Percentiles rank a stretch among this genome's conserved stretches.
Conservation (phyloP, 139 green algal genomes). For the Chlorella vulgaris region DNA sequence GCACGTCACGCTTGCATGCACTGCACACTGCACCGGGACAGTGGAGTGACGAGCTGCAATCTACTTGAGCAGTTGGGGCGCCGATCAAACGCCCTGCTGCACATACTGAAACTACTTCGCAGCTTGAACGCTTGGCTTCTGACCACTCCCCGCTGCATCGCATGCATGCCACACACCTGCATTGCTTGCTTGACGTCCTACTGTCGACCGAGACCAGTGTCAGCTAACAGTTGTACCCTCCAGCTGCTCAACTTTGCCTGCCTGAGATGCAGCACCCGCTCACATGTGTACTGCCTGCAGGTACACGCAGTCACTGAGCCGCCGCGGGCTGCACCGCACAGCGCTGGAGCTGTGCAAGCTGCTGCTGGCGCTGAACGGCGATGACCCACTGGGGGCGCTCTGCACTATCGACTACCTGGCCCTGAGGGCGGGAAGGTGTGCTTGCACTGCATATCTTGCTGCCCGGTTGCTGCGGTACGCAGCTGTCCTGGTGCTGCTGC, state of each 20-base stretch:
- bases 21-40: background rate
- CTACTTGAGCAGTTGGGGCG: too few species aligned
- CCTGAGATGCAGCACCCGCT: too few species aligned
- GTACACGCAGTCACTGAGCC: slow-evolving; percentile 75
- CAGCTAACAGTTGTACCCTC: too few species aligned
- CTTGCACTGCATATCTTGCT: background rate
- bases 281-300: slow-evolving; percentile 22
- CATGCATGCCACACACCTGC: too few species aligned
- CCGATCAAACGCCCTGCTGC: too few species aligned
- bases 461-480: too few species aligned
- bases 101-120: background rate
- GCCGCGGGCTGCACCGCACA: slow-evolving; percentile 77
- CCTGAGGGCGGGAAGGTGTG: slow-evolving; percentile 57
- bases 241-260: too few species aligned
- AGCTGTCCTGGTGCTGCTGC: too few species aligned
- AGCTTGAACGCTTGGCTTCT: too few species aligned
- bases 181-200: too few species aligned
- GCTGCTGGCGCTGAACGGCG: slow-evolving; percentile 81
- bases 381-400: slow-evolving; percentile 82
- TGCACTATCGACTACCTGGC: slow-evolving; percentile 90
- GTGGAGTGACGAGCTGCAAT: too few species aligned
- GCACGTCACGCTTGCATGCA: background rate
- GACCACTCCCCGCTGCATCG: background rate
- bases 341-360: slow-evolving; percentile 93
- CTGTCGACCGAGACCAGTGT: too few species aligned